A percentile compares a stretch with the other conserved stretches of the same genome.
Conservation (phyloP, 768 basidiomycete genomes). For the Boletus vermiculosoides region DNA sequence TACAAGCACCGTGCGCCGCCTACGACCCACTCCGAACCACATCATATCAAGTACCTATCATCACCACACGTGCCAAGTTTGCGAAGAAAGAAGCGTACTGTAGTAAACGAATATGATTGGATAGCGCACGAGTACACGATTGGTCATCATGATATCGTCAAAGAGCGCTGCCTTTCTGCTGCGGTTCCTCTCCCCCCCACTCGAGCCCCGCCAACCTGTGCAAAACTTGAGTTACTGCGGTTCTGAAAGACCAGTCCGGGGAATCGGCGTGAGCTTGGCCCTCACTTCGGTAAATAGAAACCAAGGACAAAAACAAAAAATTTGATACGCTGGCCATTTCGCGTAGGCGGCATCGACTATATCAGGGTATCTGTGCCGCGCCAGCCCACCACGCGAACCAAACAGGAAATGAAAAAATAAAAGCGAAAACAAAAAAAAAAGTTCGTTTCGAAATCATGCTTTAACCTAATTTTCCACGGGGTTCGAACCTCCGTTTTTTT, state of each 20-base stretch:
- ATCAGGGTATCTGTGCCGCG: conserved; percentile 7
- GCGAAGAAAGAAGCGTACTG: background rate
- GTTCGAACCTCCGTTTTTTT: conserved; percentile 12
- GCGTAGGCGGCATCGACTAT: conserved; percentile 2
- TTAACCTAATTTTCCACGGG: conserved; percentile 7
- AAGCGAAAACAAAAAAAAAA: background rate
- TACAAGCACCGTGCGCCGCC: background rate
- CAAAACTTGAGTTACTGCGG: background rate
- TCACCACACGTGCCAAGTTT: background rate
- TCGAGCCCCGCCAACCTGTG: background rate
- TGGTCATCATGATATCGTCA: conserved; percentile 4
- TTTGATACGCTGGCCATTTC: background rate
- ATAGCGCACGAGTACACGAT: background rate
- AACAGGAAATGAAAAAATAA: background rate
- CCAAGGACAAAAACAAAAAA: background rate
- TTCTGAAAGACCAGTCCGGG: too few relatives aligned
- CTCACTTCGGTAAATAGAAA: conserved; percentile 20
- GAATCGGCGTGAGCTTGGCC: conserved; percentile 14
- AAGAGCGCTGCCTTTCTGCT: background rate
- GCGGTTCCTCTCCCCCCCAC: background rate
- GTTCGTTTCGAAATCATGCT: conserved; percentile 2
- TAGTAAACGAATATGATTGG: background rate
- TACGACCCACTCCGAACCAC: background rate
- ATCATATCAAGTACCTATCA: background rate
- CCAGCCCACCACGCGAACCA: background rate